Evolutionary conservation across 75 land plant species (phyloP).

Genomic region (Gnetum montanum): DNA sequence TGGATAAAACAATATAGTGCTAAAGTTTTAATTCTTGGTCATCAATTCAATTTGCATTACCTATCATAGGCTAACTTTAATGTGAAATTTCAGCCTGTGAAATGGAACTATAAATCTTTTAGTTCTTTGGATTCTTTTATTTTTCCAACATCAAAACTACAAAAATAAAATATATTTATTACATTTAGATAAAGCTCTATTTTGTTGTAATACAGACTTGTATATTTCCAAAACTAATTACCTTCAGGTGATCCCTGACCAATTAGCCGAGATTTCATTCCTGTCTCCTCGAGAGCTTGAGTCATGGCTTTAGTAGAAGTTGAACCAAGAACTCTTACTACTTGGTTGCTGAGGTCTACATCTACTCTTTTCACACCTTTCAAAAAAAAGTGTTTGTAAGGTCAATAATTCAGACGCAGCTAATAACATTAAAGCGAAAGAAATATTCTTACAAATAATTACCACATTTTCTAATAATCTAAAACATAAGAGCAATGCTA

Average conservation of each 20-base stretch:
- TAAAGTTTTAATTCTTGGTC: too few relatives aligned
- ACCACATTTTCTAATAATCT: not conserved
- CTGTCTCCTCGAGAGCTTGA: constrained; percentile 73
- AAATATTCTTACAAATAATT: not conserved
- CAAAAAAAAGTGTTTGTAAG: not conserved
- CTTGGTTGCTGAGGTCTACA: constrained; percentile 78
- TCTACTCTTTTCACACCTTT: constrained; percentile 75
- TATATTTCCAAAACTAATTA: too few relatives aligned
- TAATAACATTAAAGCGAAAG: not conserved
- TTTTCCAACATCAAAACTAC: too few relatives aligned
- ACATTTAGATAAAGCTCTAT: too few relatives aligned
- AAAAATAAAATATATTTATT: too few relatives aligned
- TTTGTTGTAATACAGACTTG: too few relatives aligned
- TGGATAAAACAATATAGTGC: too few relatives aligned
- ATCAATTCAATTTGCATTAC: too few relatives aligned
- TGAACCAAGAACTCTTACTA: constrained; percentile 75
- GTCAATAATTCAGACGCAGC: not conserved
- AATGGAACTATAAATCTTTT: too few relatives aligned
- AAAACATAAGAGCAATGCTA: not conserved
- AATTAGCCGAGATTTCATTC: constrained; percentile 73
- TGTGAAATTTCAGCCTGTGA: too few relatives aligned
- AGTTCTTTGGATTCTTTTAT: too few relatives aligned
- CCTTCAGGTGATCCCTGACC: constrained; percentile 92
- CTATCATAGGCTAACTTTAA: too few relatives aligned
- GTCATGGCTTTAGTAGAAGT: constrained; percentile 52